Base-by-base conservation (phyloP, 1,284 basidiomycete species). In the Cryptococcus sp. region DNA sequence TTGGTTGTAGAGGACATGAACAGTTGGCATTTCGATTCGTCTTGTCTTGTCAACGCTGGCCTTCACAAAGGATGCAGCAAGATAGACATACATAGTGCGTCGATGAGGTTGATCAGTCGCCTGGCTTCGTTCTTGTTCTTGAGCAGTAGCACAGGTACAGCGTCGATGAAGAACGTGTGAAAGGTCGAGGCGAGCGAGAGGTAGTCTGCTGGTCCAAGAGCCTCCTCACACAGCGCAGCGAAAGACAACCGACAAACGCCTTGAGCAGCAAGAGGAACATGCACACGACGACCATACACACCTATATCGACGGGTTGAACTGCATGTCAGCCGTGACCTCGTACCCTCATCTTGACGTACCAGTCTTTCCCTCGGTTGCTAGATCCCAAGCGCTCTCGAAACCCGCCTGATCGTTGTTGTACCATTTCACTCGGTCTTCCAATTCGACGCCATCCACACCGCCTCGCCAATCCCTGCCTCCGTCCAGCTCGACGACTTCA, bases 201-300 rank as follows among this genome's bases (percentile, higher is more conserved):
- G 63, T 85, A 86, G 66, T 86, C 84, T 9, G 84, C 84, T 1
- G 83, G 77, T 0, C 84, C 84, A 0, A 85, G 73, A 0, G 83
- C 79, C 68, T 79, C 74, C 48, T 82, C 80, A 63, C 83, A 86
- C 1, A 86, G 74, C 35, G 84, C 75, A 4, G 74, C 58, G 61
- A 86, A 86, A 0, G 76, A 75, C 65, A 83, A 83, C 47, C 78
- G 77, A 9, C 77, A 75, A 2, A 74, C 74, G 1, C 68, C 71
- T 1, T 70, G 75, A 11, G 64, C 62, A 2, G 77, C 68, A 66
- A 75, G 77, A 1, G 81, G 79, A 3, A 84, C 75, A 9, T 53
- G 52, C 1, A 86, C 60, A 2, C 64, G 59, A 35, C 82, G 75
- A 0, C 82, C 80, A 56, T 79, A 79, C 0, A 79, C 76, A 16